Evolutionary conservation across 169 alveolate genomes (phyloP).

Genomic region (Perkinsus olseni): DNA sequence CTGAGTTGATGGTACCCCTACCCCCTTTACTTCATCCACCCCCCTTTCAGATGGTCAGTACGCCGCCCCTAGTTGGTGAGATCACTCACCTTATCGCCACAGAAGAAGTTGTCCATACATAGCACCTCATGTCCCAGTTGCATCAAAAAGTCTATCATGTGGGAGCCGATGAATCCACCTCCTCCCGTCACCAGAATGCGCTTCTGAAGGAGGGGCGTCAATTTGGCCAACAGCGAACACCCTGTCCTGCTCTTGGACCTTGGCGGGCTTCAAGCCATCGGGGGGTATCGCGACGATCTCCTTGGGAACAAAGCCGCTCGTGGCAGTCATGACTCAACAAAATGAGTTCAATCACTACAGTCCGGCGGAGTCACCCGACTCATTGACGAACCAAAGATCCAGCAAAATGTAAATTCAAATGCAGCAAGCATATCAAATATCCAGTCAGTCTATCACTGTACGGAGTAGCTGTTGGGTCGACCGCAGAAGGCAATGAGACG

Average conservation of each 20-base stretch:
- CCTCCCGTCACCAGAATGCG: constrained; percentile 55
- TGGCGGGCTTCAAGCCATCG: not conserved
- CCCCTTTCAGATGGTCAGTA: too few relatives aligned
- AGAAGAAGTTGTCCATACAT: constrained; percentile 46
- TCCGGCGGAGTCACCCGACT: too few relatives aligned
- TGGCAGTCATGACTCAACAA: not conserved
- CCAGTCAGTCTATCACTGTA: too few relatives aligned
- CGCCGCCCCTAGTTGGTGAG: not conserved
- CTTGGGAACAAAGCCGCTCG: not conserved
- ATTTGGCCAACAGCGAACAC: too few relatives aligned
- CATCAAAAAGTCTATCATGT: constrained; percentile 43
- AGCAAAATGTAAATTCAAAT: too few relatives aligned
- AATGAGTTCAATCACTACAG: not conserved
- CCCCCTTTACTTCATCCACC: too few relatives aligned
- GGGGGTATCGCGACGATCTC: not conserved
- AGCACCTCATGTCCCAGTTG: constrained; percentile 46
- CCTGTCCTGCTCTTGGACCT: too few relatives aligned
- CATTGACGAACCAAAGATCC: too few relatives aligned
- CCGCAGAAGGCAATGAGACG: too few relatives aligned
- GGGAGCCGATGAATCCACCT: constrained; percentile 58
- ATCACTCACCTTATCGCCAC: constrained; percentile 31
- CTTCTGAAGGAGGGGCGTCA: not conserved
- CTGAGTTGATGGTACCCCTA: too few relatives aligned
- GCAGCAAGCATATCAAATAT: too few relatives aligned
- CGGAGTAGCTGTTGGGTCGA: too few relatives aligned